A percentile compares a stretch with the other conserved stretches of the same genome.
Conservation (phyloP, 2,329 filamentous ascomycete species). For the Uncinocarpus reesii region DNA sequence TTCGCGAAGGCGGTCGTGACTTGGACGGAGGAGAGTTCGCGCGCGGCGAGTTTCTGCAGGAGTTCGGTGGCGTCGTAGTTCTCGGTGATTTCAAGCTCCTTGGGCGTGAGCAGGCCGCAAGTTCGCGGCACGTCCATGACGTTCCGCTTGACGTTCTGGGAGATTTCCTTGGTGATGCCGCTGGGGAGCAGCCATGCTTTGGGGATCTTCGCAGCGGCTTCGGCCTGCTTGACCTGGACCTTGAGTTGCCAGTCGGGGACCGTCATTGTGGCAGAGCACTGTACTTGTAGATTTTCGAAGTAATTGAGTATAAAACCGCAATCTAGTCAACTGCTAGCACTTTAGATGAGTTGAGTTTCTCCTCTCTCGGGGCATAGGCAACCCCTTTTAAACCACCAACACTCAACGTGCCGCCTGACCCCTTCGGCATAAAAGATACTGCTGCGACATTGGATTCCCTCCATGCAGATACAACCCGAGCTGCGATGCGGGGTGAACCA, state of each 20-base stretch:
- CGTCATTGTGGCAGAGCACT: not conserved
- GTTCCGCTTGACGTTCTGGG: not conserved
- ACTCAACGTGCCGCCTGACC: too few species aligned
- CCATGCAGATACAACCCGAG: not conserved
- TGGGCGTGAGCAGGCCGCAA: constrained; percentile 11
- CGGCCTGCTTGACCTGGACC: constrained; percentile 1
- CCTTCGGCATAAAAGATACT: not conserved
- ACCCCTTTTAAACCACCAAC: not conserved
- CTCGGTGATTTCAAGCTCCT: constrained; percentile 53
- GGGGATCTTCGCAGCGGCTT: constrained; percentile 1
- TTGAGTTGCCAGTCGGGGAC: constrained; percentile 1
- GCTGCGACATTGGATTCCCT: not conserved
- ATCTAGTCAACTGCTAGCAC: too few species aligned
- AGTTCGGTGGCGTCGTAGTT: not conserved
- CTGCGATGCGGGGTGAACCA: constrained; percentile 1
- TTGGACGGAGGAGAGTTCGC: constrained; percentile 32
- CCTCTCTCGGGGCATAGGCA: not conserved
- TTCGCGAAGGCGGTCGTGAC: constrained; percentile 40
- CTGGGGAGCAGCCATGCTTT: not conserved
- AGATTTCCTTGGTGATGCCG: not conserved
- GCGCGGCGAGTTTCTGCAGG: not conserved
- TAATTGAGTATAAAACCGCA: too few species aligned
- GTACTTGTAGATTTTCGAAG: too few species aligned
- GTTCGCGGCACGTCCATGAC: constrained; percentile 5
- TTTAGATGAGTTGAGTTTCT: not conserved